Conservation (phyloP, 1,284 basidiomycete genomes). For the Irpex rosettiformis region DNA sequence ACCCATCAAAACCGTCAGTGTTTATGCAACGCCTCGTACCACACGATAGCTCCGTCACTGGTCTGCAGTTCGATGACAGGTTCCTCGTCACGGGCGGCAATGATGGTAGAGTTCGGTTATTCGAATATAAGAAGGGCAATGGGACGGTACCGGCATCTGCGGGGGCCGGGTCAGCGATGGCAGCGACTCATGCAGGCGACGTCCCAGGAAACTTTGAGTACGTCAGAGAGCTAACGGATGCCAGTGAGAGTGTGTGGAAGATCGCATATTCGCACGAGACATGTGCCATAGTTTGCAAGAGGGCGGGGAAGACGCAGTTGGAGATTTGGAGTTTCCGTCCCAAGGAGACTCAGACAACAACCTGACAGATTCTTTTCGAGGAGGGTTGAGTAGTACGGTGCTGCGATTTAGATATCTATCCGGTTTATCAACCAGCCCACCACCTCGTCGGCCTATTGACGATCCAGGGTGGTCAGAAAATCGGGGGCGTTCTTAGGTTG, state of each 20-base stretch:
- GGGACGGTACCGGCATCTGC: not conserved
- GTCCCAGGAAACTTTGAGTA: conserved; percentile 51
- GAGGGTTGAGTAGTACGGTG: not conserved
- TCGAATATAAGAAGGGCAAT: conserved; percentile 48
- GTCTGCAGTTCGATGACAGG: conserved; percentile 83
- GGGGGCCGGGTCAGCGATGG: not conserved
- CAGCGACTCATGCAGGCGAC: not conserved
- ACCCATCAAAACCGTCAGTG: conserved; percentile 12
- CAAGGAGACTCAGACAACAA: conserved; percentile 20
- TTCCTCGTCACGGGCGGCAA: conserved; percentile 85
- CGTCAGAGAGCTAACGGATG: conserved; percentile 74
- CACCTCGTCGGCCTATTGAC: no score
- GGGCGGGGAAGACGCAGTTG: conserved; percentile 84
- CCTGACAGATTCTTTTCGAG: not conserved
- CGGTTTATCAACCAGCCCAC: no score
- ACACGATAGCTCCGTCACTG: conserved; percentile 91
- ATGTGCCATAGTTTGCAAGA: conserved; percentile 81
- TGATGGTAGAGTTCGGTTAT: conserved; percentile 89
- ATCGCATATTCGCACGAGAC: conserved; percentile 77
- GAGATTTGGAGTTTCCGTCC: conserved; percentile 80
- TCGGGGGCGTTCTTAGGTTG: no score
- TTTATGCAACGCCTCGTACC: conserved; percentile 59
- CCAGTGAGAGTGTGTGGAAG: conserved; percentile 87
- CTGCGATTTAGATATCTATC: not conserved
- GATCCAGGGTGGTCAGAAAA: no score